phyloP scores from a whole-genome alignment of 352 stramenopile species.

The Discostella stelligera region DNA sequence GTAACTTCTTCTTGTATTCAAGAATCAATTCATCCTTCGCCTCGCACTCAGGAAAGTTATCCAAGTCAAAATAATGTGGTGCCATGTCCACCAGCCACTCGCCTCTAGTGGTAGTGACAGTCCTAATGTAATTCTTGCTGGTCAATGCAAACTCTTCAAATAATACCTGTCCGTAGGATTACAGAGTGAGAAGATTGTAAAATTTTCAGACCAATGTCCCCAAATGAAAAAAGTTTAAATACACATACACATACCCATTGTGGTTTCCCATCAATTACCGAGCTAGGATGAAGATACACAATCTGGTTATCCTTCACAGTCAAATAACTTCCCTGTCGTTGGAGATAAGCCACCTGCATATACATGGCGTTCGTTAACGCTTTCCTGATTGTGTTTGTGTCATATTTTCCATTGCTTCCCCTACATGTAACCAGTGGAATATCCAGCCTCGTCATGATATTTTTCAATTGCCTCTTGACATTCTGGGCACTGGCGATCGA shows the following conservation, averaged over 20 bases:
- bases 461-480: constrained; percentile 92
- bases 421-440: constrained; percentile 78
- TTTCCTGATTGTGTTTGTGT: constrained; percentile 72
- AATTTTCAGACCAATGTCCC: background rate
- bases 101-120: constrained; percentile 91
- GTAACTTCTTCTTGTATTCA: constrained; percentile 64
- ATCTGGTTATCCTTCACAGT: constrained; percentile 99
- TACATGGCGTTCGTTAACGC: constrained; percentile 95
- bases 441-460: constrained; percentile 86
- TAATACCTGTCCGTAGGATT: constrained; percentile 72
- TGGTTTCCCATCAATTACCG: constrained; percentile 92
- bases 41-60: constrained; percentile 96
- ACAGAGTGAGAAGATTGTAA: background rate
- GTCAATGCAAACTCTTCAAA: constrained; percentile 99
- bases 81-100: constrained; percentile 91
- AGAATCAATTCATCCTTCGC: constrained; percentile 93
- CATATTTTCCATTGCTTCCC: constrained; percentile 62
- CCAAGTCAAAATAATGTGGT: constrained; percentile 96
- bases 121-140: constrained; percentile 98
- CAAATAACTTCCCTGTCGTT: constrained; percentile 91
- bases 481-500: constrained; percentile 92
- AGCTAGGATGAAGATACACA: constrained; percentile 96
- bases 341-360: constrained; percentile 94
- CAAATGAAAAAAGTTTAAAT: background rate
- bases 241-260: constrained; percentile 85